These are phyloP conservation scores for Salvia rosmarinus DNA, from an alignment of 257 asterid species.

Conservation along the genomic window DNA sequence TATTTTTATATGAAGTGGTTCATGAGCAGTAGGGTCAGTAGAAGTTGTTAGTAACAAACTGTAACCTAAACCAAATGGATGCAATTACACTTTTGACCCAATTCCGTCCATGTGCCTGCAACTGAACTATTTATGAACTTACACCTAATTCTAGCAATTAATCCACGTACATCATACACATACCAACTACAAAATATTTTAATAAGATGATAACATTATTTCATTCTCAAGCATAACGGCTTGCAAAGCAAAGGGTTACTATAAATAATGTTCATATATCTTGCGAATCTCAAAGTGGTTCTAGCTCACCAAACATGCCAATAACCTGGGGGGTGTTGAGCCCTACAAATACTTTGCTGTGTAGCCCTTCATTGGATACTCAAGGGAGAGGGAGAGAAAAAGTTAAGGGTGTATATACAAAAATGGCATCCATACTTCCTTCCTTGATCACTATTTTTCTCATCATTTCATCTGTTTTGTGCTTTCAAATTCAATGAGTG, in stretches of 20 bases:
- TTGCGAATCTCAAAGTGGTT: conserved; percentile 33
- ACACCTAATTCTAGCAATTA: not conserved
- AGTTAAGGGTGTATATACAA: not conserved
- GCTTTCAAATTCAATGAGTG: conserved; percentile 49
- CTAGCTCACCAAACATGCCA: conserved; percentile 51
- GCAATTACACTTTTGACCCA: conserved; percentile 14
- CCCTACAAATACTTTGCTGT: conserved; percentile 37
- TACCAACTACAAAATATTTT: conserved; percentile 19
- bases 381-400: not conserved
- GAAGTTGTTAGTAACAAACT: conserved; percentile 9
- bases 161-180: not conserved
- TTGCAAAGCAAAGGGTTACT: conserved; percentile 11
- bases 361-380: conserved; percentile 17
- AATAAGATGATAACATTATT: conserved; percentile 23
- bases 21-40: conserved; percentile 4
- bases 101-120: not conserved
- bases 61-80: conserved; percentile 21
- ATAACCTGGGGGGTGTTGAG: not conserved
- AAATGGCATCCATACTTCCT: conserved; percentile 46
- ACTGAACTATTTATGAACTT: conserved; percentile 1
- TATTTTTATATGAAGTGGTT: conserved; percentile 25
- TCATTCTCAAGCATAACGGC: conserved; percentile 30
- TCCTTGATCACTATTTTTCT: conserved; percentile 32
- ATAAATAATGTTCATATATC: not conserved
- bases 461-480: conserved; percentile 29